Conservation (phyloP, 768 basidiomycete genomes). For the Porphyrellus cyaneotinctus region DNA sequence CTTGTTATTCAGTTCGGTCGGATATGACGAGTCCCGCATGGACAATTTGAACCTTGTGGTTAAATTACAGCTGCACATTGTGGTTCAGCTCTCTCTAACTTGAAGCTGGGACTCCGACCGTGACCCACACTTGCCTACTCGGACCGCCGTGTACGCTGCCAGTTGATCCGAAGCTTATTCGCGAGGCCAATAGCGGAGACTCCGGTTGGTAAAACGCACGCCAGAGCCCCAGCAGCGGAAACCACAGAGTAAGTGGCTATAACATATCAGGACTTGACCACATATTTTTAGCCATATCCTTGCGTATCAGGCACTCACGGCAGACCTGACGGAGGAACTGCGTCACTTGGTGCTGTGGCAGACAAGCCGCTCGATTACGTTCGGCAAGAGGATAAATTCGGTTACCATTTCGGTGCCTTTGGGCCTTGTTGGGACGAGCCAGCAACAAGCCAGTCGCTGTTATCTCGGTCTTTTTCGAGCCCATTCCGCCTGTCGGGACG, state of each 20-base stretch:
- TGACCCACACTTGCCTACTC: background rate
- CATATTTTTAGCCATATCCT: conserved; percentile 10
- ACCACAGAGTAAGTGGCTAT: conserved; percentile 11
- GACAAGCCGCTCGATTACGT: conserved; percentile 46
- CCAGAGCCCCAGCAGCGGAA: background rate
- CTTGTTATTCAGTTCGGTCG: background rate
- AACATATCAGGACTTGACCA: background rate
- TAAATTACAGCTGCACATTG: background rate
- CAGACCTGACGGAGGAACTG: conserved; percentile 44
- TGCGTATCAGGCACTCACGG: conserved; percentile 33
- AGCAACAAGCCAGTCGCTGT: conserved; percentile 46
- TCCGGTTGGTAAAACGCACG: conserved; percentile 4
- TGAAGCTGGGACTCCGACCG: background rate
- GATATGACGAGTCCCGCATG: background rate
- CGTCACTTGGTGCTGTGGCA: conserved; percentile 58
- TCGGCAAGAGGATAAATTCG: conserved; percentile 46
- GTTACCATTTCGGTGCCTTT: conserved; percentile 57
- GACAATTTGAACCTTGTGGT: background rate
- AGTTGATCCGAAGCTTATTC: conserved; percentile 4
- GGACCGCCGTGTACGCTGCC: background rate
- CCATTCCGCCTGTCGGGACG: conserved; percentile 23
- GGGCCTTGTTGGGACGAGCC: conserved; percentile 33
- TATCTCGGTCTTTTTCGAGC: conserved; percentile 53
- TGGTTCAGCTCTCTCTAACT: background rate
- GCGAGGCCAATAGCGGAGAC: conserved; percentile 2